A percentile compares a stretch with the other conserved stretches of the same genome.
Evolutionary conservation across 768 basidiomycete species (phyloP).

Genomic region (Termitomyces sp.): DNA sequence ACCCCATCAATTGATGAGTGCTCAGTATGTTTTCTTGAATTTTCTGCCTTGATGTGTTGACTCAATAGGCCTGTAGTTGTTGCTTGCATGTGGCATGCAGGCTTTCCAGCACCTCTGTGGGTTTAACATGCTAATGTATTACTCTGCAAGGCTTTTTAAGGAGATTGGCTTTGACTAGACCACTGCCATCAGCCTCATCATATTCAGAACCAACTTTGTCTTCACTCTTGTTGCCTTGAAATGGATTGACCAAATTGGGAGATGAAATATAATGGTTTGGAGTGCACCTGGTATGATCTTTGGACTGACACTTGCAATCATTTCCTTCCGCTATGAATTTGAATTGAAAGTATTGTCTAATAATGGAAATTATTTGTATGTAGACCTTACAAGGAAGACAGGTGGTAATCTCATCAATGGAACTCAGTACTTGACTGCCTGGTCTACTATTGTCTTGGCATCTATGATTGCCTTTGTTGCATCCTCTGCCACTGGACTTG

Average conservation of each 20-base stretch:
- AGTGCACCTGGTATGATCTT: slow-evolving; percentile 21
- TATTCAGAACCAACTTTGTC: slow-evolving; percentile 42
- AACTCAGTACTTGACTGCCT: slow-evolving; percentile 37
- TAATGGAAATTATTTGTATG: not conserved
- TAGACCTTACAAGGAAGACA: slow-evolving; percentile 33
- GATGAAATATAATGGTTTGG: slow-evolving; percentile 21
- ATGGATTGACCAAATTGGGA: slow-evolving; percentile 18
- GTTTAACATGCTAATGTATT: slow-evolving; percentile 80
- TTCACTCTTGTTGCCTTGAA: slow-evolving; percentile 11
- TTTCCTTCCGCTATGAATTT: slow-evolving; percentile 19
- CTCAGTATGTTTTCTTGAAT: slow-evolving; percentile 44
- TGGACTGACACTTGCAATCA: slow-evolving; percentile 18
- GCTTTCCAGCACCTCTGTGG: slow-evolving; percentile 83
- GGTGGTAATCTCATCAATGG: slow-evolving; percentile 59
- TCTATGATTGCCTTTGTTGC: slow-evolving; percentile 86
- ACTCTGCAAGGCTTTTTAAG: slow-evolving; percentile 76
- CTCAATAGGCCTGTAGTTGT: slow-evolving; percentile 42
- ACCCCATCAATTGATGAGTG: slow-evolving; percentile 64
- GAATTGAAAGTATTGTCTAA: not conserved
- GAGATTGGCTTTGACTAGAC: slow-evolving; percentile 81
- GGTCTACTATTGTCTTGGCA: slow-evolving; percentile 67
- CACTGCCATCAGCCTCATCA: slow-evolving; percentile 75
- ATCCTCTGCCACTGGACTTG: slow-evolving; percentile 75
- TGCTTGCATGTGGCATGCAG: slow-evolving; percentile 77
- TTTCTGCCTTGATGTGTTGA: not conserved